Evolutionary conservation across 371 early-diverging fungal species (phyloP).

Genomic region (Basidiobolus heterosporus): DNA sequence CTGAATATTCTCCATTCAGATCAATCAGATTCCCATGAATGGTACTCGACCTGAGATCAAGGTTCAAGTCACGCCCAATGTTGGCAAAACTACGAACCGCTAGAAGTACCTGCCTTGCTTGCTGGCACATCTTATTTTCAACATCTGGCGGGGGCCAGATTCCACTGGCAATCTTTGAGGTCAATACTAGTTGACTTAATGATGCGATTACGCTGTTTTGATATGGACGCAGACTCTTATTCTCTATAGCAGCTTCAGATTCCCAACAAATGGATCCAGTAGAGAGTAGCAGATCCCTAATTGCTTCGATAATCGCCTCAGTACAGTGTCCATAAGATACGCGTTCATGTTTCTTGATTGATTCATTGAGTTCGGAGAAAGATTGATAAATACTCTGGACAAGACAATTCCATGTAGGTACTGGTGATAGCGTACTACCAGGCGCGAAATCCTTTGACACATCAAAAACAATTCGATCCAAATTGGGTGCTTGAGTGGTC

Average conservation of each 20-base stretch:
- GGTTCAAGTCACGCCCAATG: constrained; percentile 13
- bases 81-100: constrained; percentile 56
- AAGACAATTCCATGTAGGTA: constrained; percentile 42
- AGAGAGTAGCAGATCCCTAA: constrained; percentile 69
- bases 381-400: constrained; percentile 41
- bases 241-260: constrained; percentile 35
- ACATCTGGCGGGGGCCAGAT: constrained; percentile 66
- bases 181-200: constrained; percentile 61
- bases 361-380: constrained; percentile 34
- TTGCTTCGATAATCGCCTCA: constrained; percentile 47
- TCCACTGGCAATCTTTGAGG: constrained; percentile 64
- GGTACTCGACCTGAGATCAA: no score
- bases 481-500: no score
- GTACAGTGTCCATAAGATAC: constrained; percentile 31
- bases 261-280: constrained; percentile 57
- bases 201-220: constrained; percentile 66
- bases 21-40: no score
- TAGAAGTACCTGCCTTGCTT: constrained; percentile 43
- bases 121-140: constrained; percentile 33
- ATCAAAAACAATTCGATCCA: no score
- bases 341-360: constrained; percentile 34
- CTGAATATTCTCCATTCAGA: no score
- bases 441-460: no score
- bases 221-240: constrained; percentile 40
- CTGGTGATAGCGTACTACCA: not conserved